phyloP scores from a whole-genome alignment of 108 stramenopile species.

The Nitzschia sp. region DNA sequence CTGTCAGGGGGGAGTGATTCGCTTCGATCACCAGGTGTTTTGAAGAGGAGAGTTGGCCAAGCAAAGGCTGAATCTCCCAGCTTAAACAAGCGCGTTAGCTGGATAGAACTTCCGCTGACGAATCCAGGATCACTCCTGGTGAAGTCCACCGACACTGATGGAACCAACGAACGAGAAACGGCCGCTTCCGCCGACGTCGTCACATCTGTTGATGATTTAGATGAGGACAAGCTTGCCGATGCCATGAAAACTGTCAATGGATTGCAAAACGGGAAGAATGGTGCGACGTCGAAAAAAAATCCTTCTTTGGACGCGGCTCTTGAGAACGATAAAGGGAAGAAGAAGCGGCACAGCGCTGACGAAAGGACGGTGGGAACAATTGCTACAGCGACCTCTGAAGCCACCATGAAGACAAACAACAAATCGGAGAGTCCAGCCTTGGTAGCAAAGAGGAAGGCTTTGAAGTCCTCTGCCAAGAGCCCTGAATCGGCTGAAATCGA shows the following conservation, averaged over 20 bases:
- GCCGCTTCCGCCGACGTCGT: background rate
- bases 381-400: constrained; percentile 4
- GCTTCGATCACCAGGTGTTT: constrained; percentile 3
- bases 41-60: constrained; percentile 9
- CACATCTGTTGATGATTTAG: constrained; percentile 5
- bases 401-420: constrained; percentile 17
- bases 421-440: background rate
- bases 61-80: constrained; percentile 5
- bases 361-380: constrained; percentile 18
- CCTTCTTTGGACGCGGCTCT: constrained; percentile 12
- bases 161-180: constrained; percentile 13
- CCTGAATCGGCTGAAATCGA: background rate
- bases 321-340: constrained; percentile 3
- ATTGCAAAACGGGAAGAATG: background rate
- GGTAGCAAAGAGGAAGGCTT: background rate
- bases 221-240: background rate
- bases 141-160: constrained; percentile 17
- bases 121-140: constrained; percentile 16
- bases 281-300: background rate
- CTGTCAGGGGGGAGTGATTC: background rate
- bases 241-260: background rate
- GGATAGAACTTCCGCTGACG: constrained; percentile 16
- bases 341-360: background rate
- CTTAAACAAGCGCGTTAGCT: constrained; percentile 9
- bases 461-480: no score